Base-by-base conservation (phyloP, 1,139 yeast genomes). In the Taphrina wiesneri region DNA sequence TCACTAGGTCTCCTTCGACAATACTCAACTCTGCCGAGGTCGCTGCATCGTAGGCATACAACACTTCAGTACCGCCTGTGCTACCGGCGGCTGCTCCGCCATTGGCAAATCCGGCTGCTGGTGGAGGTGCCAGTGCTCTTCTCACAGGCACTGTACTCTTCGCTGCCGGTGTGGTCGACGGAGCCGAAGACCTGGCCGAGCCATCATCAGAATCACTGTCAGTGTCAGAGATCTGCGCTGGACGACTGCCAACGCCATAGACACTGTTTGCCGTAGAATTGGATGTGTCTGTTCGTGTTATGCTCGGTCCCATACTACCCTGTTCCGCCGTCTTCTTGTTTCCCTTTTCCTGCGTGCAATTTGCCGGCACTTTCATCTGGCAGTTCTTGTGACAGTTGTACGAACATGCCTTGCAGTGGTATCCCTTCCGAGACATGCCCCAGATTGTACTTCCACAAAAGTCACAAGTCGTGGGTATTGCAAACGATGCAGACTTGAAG, bases 1-100 rank as follows among this genome's bases (percentile, higher is more conserved):
- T 77, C 46, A 92, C 76, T 3, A 77, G 73, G 56, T 89, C 96
- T 5, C 95, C 92, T 0, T 83, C 83, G 7, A 73, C 69, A 1
- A 93, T 77, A 1, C 84, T 76, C 0, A 86, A 77, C 76, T 93
- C 99, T 73, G 91, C 98, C 36, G 80, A 83, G 3, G 91, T 96
- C 3, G 83, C 77, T 0, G 95, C 86, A 3, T 81, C 76, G 74
- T 92, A 93, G 0, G 81, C 81, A 73, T 87, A 93, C 26, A 60
- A 41, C 3, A 30, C 64, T 17, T 19, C 41, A 88, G 73, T 0
- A 90, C 96, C 57, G 77, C 80, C 25, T 83, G 88, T n/a, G 21
- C 70, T 67, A 26, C 71, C 69, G 52, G 67, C 61, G 19, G 69
- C 70, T 19, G 67, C 17, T 9, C 62, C 46, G 53, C 61, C 56